Base-by-base conservation (phyloP, 176 grass and related monocot genomes). In the Oryza glaberrima region DNA sequence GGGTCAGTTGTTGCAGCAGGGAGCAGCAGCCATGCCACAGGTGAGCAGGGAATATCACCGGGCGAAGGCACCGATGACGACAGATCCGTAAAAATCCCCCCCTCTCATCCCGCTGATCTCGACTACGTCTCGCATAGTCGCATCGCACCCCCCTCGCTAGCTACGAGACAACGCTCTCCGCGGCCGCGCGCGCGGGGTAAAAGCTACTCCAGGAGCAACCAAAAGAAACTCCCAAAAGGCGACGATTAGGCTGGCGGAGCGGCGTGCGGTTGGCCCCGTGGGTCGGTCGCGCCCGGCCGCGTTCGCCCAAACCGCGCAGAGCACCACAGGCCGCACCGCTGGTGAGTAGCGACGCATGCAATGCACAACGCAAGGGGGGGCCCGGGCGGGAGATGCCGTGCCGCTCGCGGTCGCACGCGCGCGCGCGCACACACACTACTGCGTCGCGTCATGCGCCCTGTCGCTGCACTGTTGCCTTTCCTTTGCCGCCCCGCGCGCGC, bases 251-350 rank as follows among this genome's bases (percentile, higher is more conserved):
- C 58, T 22, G 58, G 23, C 6, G 10, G n/a, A 84, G 82, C 73
- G 73, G 83, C 83, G 51, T 65, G 83, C 75, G 74, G 82, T 78
- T 88, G 90, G 90, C 43, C 86, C 81, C 80, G 43, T 28, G 69
- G 80, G 80, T 90, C 84, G 89, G 88, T 79, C 69, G 80, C 61
- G 40, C 23, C 67, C 35, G 71, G 83, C 82, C 25, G 65, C 43
- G 64, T 34, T 63, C 35, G 63, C 47, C 20, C 63, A 3, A 15
- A 52, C 35, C 35, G 35, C 35, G 35, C 35, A 36, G 35, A 36
- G 49, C 49, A 19, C 52, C 9, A 2, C 49, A 14, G 49, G 4
- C 16, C 51, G 51, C 51, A 58, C 16, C 51, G 51, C 51, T 20
- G 54, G 54, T 20, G 19, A 58, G 16, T 7, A 56, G 52, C 52